A percentile compares a stretch with the other conserved stretches of the same genome.
These are phyloP conservation scores for Sequoiadendron giganteum DNA, from an alignment of 75 land plant species.

Conservation along the genomic window DNA sequence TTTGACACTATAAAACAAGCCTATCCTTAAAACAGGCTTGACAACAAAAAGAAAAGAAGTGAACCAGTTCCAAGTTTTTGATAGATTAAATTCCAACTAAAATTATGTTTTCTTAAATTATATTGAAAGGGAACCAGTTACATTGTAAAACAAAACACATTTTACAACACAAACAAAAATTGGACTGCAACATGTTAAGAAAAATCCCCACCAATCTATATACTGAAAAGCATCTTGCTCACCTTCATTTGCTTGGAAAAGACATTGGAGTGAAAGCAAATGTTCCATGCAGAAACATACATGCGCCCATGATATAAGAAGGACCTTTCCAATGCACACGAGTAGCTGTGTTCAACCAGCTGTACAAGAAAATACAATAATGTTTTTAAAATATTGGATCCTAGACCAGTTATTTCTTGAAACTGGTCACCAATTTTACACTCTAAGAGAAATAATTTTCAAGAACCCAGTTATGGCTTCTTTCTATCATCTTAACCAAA, in stretches of 20 bases:
- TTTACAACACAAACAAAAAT: background rate
- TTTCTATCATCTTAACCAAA: conserved; percentile 1
- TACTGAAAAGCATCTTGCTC: background rate
- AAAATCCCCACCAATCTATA: background rate
- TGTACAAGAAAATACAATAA: conserved; percentile 32
- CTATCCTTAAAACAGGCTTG: background rate
- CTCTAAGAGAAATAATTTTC: background rate
- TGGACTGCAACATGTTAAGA: background rate
- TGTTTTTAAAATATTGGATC: background rate
- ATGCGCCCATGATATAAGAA: conserved; percentile 99
- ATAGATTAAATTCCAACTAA: background rate
- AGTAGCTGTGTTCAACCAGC: conserved; percentile 89
- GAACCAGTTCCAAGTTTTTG: background rate
- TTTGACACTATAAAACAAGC: background rate
- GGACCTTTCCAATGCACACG: conserved; percentile 99
- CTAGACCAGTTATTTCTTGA: background rate
- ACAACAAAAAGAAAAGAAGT: background rate
- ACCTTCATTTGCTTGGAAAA: conserved; percentile 99
- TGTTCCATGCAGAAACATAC: conserved; percentile 95
- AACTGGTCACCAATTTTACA: background rate
- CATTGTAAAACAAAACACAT: background rate
- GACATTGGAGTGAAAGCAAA: conserved; percentile 99
- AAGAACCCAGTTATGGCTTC: background rate
- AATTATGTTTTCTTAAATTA: background rate
- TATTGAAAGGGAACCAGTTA: background rate